Evolutionary conservation across 257 asterid genomes (phyloP).

Genomic region (Nyctanthes arbortristis): DNA sequence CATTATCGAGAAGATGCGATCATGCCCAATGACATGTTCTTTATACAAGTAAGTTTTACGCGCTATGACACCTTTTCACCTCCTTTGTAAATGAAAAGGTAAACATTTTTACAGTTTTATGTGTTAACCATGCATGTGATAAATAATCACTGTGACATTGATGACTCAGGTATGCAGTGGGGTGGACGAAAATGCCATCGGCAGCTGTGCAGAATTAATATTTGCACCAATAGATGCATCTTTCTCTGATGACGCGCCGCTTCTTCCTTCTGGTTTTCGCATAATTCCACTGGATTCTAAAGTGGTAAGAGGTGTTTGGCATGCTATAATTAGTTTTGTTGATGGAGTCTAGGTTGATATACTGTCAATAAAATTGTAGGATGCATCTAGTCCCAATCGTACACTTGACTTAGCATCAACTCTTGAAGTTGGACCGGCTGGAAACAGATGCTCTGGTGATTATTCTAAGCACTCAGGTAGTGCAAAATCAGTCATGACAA

Average conservation of each 20-base stretch:
- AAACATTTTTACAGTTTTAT: background rate
- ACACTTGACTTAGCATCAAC: constrained; percentile 95
- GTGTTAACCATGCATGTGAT: background rate
- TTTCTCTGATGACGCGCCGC: constrained; percentile 95
- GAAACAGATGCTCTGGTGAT: constrained; percentile 47
- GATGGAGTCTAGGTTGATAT: constrained; percentile 2
- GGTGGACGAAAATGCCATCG: constrained; percentile 83
- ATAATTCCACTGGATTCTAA: constrained; percentile 84
- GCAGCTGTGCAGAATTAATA: constrained; percentile 81
- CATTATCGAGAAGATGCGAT: constrained; percentile 73
- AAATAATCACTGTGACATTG: constrained; percentile 1
- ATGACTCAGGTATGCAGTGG: constrained; percentile 79
- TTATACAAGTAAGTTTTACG: constrained; percentile 88
- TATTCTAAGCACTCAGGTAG: constrained; percentile 37
- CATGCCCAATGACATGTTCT: constrained; percentile 84
- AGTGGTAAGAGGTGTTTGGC: constrained; percentile 38
- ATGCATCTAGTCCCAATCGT: constrained; percentile 74
- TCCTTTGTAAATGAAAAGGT: background rate
- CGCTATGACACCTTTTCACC: too few species aligned
- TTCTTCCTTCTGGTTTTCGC: constrained; percentile 97
- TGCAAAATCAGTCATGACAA: constrained; percentile 88
- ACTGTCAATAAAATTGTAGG: constrained; percentile 39
- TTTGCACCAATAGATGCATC: constrained; percentile 98
- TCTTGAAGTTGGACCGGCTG: constrained; percentile 74
- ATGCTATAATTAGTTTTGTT: background rate